Evolutionary conservation across 192 early-diverging fungal genomes (phyloP), one percentile per base, ranked within the genome.

Genomic region (Backusella tuberculispora): DNA sequence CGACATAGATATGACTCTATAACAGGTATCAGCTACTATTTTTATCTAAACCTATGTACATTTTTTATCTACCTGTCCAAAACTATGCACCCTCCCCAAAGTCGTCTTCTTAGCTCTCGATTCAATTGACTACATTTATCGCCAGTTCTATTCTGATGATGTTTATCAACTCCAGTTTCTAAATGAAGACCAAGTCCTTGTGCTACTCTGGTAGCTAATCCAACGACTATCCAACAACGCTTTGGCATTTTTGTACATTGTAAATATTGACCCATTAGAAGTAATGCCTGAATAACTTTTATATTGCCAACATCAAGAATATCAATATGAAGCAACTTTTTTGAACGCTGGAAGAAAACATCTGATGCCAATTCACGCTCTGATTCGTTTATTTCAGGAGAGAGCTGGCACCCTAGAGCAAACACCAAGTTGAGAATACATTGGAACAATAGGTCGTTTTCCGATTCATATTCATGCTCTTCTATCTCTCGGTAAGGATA

Each of bases 231-330:
- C 70, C 70, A 72, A 34, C 70, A 72, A 2, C 70, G 45, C 5
- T 47, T 47, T 48, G 50, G 70, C 45, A 46, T 46, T 37, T 72
- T 56, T 47, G 70, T 72, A 14, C 50, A 72, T 72, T 72, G 70
- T 19, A 72, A 47, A 72, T 72, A 72, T 56, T 72, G 70, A 50
- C 70, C 70, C 70, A 72, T 72, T 41, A 72, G 29, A 34, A 72
- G 70, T 19, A 72, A 46, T 24, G 70, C 70, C 29, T 72, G 70
- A 37, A 72, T 47, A 8, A 72, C 70, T 56, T 72, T 72, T 24
- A 72, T 50, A 34, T 46, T 56, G 21, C 70, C 46, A 17, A 56
- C 70, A 48, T 72, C 70, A 29, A 72, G 70, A 6, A 72, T 72
- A 72, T 72, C 70, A 29, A 72, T 48, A 50, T 46, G 40, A 56